A percentile compares a stretch with the other conserved stretches of the same genome.
phyloP scores from a whole-genome alignment of 805 yeast species.

The Lipomyces mesembrius region DNA sequence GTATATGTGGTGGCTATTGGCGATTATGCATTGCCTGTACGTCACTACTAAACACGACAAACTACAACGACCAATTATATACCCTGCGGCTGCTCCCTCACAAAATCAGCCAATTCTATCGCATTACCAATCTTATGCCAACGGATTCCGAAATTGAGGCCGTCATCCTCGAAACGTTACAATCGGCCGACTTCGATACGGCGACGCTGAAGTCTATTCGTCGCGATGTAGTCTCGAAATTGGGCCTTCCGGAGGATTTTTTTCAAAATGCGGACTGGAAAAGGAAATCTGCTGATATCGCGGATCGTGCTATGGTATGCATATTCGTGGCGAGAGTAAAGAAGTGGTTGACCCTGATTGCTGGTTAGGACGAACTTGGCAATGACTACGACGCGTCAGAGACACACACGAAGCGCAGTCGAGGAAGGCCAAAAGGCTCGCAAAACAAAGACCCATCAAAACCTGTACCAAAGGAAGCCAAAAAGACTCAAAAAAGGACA shows the following conservation, averaged over 20 bases:
- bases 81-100: too few species aligned
- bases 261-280: constrained; percentile 35
- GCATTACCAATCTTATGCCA: not conserved
- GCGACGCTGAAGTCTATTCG: constrained; percentile 36
- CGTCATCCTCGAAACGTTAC: constrained; percentile 22
- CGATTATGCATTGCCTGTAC: too few species aligned
- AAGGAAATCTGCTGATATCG: constrained; percentile 25
- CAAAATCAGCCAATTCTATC: too few species aligned
- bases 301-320: constrained; percentile 33
- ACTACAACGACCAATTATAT: too few species aligned
- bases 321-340: not conserved
- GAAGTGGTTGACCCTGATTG: not conserved
- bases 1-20: too few species aligned
- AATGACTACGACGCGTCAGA: not conserved
- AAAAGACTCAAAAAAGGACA: not conserved
- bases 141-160: constrained; percentile 9
- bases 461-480: constrained; percentile 3
- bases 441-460: not conserved
- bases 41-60: too few species aligned
- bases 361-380: not conserved
- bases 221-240: constrained; percentile 27
- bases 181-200: constrained; percentile 36
- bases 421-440: not conserved
- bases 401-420: not conserved
- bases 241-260: constrained; percentile 33